Evolutionary conservation across 768 basidiomycete species (phyloP), one percentile per base, ranked within the genome.

Genomic region (Udeniomyces megalosporus): DNA sequence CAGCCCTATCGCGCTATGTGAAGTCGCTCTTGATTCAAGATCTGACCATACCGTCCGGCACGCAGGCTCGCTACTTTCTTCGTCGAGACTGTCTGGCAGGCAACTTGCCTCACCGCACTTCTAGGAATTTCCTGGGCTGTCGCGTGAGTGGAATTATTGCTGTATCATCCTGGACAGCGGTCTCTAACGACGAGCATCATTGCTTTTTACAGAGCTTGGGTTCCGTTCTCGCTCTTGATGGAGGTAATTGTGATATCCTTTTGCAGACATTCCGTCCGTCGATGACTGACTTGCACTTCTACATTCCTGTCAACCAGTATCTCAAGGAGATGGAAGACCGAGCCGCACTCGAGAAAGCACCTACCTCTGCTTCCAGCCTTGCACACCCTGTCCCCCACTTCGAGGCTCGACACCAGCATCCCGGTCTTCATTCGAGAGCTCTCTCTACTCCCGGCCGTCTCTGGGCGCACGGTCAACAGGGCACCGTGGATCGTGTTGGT

Each of bases 91-190:
- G 86, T 90, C 1, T 75, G 77, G 69, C 82, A 85, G 76, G 92
- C 92, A 10, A 87, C 87, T 17, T 73, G 83, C 20, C 83, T 85
- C 69, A 86, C 95, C 60, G 82, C 83, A 56, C 71, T 92, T 56
- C 82, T 93, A 26, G 92, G 92, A 47, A 85, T 95, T 42, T 92
- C 86, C 72, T 96, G 92, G 92, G 88, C 90, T 11, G 88, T 95
- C 45, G 88, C 92, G n/a, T 88, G 38, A 87, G 75, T 95, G 92
- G 92, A 88, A 88, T 69, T 70, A 45, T 69, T 69, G 70, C 5
- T 24, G 29, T 44, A 31, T 8, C 20, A 17, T 35, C 22, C 32
- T 24, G 20, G 7, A 15, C 17, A 6, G 24, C 51, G 55, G 26
- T 31, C 42, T 6, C 34, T 32, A 29, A 44, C 17, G 29, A 38